Evolutionary conservation across 805 yeast species (phyloP), one percentile per base, ranked within the genome.

Genomic region (Kluyveromyces nonfermentans): DNA sequence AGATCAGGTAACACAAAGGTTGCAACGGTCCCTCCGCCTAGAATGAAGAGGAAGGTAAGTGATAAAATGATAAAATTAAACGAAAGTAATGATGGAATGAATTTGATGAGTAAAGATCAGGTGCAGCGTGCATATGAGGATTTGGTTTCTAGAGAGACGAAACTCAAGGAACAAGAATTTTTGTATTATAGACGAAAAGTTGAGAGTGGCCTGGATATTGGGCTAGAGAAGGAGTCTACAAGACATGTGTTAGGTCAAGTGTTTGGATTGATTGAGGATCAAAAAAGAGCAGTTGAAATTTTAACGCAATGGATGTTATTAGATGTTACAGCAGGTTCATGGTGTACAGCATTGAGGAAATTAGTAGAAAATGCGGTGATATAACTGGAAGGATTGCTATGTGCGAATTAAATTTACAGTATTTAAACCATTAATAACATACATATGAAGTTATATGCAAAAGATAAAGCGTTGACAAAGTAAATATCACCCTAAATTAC

Each of bases 281-380:
- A 50, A n/a, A 46, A 47, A 1, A 35, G 44, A 14, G 71, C 65
- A 43, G 69, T 68, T 44, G 60, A 53, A 45, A 55, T 50, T 40
- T 67, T 67, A 41, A 71, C 67, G 25, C 64, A 72, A 25, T 80
- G 77, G 67, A 77, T 80, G 76, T 65, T 80, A 63, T 52, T 63
- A 2, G 76, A 78, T 51, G 72, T 70, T 35, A 79, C 83, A 1
- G 74, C 76, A 9, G 69, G 77, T 41, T 60, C 63, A 19, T 84
- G 94, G 94, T 77, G 84, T 48, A 69, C 77, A 20, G 82, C 89
- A 3, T 65, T 84, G 42, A 71, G 80, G 41, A 79, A 79, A 55
- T 59, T 82, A 4, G 51, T 76, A 14, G 76, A 74, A 43, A 64
- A 63, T 43, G 49, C 48, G 5, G 40, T 18, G 5, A 34, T 45